Percentiles rank a stretch among this genome's conserved stretches.
These are phyloP conservation scores for Amphirosellinia nigrospora DNA, from an alignment of 495 filamentous ascomycete genomes.

Conservation along the genomic window DNA sequence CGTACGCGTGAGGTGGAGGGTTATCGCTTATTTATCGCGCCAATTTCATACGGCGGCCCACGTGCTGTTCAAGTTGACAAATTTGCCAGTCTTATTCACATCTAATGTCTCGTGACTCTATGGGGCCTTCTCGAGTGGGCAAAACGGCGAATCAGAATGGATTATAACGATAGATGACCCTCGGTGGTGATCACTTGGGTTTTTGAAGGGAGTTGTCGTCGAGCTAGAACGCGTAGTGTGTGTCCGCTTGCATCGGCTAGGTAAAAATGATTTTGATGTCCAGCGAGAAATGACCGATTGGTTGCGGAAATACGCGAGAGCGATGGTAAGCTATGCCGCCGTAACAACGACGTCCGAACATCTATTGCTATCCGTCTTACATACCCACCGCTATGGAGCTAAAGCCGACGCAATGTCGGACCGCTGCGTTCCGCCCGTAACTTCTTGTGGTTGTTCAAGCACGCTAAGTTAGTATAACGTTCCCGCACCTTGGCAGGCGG, in stretches of 20 bases:
- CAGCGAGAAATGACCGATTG: slow-evolving; percentile 9
- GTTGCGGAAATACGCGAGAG: neutral
- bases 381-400: slow-evolving; percentile 27
- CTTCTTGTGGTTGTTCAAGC: slow-evolving; percentile 16
- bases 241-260: slow-evolving; percentile 18
- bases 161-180: neutral
- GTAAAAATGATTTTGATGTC: neutral
- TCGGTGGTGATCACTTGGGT: neutral
- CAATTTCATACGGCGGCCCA: slow-evolving; percentile 24
- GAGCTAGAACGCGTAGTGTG: neutral
- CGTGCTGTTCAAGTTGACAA: slow-evolving; percentile 15
- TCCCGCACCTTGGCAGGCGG: slow-evolving; percentile 17
- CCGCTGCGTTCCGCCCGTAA: slow-evolving; percentile 23
- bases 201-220: neutral
- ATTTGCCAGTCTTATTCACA: neutral
- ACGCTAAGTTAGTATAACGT: slow-evolving; percentile 16
- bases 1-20: slow-evolving; percentile 13
- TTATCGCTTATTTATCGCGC: slow-evolving; percentile 1
- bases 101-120: slow-evolving; percentile 14
- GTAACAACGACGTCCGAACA: slow-evolving; percentile 27
- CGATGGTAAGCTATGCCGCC: slow-evolving; percentile 24
- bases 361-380: slow-evolving; percentile 29
- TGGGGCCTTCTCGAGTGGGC: slow-evolving; percentile 1
- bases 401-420: slow-evolving; percentile 20
- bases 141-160: neutral